Conservation (phyloP, 2,329 filamentous ascomycete genomes). For the Calonectria pseudoturangicola region DNA sequence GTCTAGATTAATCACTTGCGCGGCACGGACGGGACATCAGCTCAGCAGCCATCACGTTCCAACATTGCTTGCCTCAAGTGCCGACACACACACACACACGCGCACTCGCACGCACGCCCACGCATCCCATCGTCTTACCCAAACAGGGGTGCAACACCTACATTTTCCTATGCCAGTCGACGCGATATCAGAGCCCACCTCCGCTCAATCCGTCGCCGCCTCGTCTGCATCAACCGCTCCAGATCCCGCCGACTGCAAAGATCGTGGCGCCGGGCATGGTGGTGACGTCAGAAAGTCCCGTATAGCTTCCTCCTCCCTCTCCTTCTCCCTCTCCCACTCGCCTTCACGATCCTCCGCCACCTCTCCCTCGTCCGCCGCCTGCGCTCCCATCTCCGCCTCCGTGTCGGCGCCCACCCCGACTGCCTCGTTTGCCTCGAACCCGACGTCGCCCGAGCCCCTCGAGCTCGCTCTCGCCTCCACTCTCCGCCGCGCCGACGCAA, state of each 20-base stretch:
- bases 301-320: constrained; percentile 37
- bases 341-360: constrained; percentile 30
- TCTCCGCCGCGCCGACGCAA: constrained; percentile 40
- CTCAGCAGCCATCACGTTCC: constrained; percentile 18
- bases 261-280: constrained; percentile 48
- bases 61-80: constrained; percentile 28
- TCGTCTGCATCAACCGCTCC: constrained; percentile 8
- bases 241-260: constrained; percentile 29
- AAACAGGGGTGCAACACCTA: constrained; percentile 16
- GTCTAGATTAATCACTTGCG: constrained; percentile 22
- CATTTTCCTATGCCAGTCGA: constrained; percentile 18
- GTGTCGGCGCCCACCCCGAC: constrained; percentile 34
- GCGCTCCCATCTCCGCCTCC: constrained; percentile 24
- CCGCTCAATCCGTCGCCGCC: constrained; percentile 23
- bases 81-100: constrained; percentile 6
- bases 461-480: constrained; percentile 34
- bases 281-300: constrained; percentile 52
- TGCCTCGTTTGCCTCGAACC: constrained; percentile 32
- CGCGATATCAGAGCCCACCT: constrained; percentile 20
- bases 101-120: background rate
- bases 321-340: constrained; percentile 29
- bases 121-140: constrained; percentile 20
- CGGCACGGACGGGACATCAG: constrained; percentile 21
- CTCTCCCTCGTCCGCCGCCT: constrained; percentile 25
- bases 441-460: constrained; percentile 28